Evolutionary conservation across 208 protist species (phyloP).

Genomic region (Crithidia brevicula): DNA sequence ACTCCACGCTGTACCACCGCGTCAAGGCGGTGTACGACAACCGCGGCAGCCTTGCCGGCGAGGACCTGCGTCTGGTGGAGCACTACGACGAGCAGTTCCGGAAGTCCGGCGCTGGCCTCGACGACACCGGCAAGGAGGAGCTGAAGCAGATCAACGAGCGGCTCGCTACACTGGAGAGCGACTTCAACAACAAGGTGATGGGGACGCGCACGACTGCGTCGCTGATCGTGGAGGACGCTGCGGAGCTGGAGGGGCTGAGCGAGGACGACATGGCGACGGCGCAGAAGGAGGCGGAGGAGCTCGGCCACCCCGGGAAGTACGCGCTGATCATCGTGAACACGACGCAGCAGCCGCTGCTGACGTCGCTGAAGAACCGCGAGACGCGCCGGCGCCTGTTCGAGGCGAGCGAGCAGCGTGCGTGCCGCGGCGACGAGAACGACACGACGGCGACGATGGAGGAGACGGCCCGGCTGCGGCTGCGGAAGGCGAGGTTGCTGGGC

Average conservation of each 20-base stretch:
- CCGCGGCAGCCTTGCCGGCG: conserved; percentile 32
- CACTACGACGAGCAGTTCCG: conserved; percentile 40
- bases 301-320: conserved; percentile 46
- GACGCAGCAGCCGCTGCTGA: conserved; percentile 54
- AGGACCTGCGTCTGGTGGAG: conserved; percentile 48
- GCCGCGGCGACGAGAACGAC: conserved; percentile 21
- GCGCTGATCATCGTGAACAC: conserved; percentile 55
- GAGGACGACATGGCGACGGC: conserved; percentile 37
- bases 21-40: conserved; percentile 49
- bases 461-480: conserved; percentile 40
- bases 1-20: conserved; percentile 46
- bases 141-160: conserved; percentile 49
- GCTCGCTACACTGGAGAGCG: conserved; percentile 37
- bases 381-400: conserved; percentile 47
- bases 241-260: conserved; percentile 44
- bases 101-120: conserved; percentile 43
- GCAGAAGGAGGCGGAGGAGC: conserved; percentile 35
- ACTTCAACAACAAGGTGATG: conserved; percentile 46
- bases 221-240: conserved; percentile 41
- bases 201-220: conserved; percentile 29
- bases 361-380: conserved; percentile 36
- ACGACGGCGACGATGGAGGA: conserved; percentile 34
- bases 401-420: conserved; percentile 31
- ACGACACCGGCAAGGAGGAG: conserved; percentile 35
- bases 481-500: conserved; percentile 49